Evolutionary conservation across 2,329 filamentous ascomycete species (phyloP).

Genomic region (Shiraia bambusicola): DNA sequence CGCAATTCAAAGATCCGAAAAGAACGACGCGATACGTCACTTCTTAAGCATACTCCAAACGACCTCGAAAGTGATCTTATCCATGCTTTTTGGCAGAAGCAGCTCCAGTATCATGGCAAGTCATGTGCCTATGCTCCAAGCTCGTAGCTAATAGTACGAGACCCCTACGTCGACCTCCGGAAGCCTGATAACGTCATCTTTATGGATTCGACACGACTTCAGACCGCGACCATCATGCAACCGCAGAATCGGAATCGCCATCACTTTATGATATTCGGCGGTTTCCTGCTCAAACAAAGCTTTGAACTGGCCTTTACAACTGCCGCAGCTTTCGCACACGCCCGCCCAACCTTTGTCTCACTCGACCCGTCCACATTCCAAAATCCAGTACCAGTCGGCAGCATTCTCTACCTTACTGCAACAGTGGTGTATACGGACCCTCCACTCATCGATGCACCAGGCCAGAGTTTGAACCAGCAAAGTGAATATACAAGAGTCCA

Average conservation of each 20-base stretch:
- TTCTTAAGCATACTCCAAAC: constrained; percentile 68
- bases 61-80: constrained; percentile 71
- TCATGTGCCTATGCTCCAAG: background rate
- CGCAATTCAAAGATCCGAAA: constrained; percentile 69
- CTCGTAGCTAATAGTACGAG: constrained; percentile 27
- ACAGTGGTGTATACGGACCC: constrained; percentile 73
- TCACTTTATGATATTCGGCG: constrained; percentile 78
- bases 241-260: constrained; percentile 70
- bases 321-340: constrained; percentile 69
- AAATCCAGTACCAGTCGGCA: constrained; percentile 73
- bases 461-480: constrained; percentile 34
- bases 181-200: constrained; percentile 60
- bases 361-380: constrained; percentile 74
- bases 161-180: constrained; percentile 56
- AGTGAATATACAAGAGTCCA: constrained; percentile 63
- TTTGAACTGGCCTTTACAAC: constrained; percentile 78
- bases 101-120: constrained; percentile 62
- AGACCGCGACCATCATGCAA: constrained; percentile 73
- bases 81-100: constrained; percentile 71
- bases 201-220: constrained; percentile 65
- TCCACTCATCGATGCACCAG: constrained; percentile 46
- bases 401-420: constrained; percentile 71
- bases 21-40: constrained; percentile 58
- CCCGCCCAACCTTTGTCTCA: constrained; percentile 69
- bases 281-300: constrained; percentile 71